phyloP scores from a whole-genome alignment of 306 rosid genomes.

The Herpetospermum pedunculosum region DNA sequence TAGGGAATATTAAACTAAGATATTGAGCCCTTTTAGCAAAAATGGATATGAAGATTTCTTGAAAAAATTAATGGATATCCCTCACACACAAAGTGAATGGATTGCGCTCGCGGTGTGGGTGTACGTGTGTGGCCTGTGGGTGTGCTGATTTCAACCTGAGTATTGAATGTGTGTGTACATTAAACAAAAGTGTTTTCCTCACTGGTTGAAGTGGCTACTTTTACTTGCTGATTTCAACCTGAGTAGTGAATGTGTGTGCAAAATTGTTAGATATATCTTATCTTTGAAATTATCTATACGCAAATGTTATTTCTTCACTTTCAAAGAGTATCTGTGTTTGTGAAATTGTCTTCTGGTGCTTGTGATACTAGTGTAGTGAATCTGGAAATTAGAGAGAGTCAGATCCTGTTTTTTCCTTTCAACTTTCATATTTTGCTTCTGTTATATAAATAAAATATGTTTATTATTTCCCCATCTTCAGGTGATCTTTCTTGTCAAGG shows the following conservation, averaged over 20 bases:
- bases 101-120: no score
- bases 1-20: not conserved
- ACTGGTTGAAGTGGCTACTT: not conserved
- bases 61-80: not conserved
- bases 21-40: not conserved
- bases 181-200: not conserved
- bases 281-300: not conserved
- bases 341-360: not conserved
- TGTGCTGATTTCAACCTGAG: no score
- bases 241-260: not conserved
- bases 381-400: not conserved
- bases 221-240: not conserved
- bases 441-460: constrained; percentile 1
- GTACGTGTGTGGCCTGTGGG: no score
- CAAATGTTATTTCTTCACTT: not conserved
- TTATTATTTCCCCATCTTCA: constrained; percentile 20
- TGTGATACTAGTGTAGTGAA: not conserved
- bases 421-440: not conserved
- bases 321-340: not conserved
- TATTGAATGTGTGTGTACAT: no score
- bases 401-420: not conserved
- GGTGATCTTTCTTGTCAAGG: constrained; percentile 93
- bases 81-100: not conserved
- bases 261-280: not conserved
- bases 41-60: not conserved